These are phyloP conservation scores for Pichia scutulata DNA, from an alignment of 805 yeast species.

Conservation along the genomic window DNA sequence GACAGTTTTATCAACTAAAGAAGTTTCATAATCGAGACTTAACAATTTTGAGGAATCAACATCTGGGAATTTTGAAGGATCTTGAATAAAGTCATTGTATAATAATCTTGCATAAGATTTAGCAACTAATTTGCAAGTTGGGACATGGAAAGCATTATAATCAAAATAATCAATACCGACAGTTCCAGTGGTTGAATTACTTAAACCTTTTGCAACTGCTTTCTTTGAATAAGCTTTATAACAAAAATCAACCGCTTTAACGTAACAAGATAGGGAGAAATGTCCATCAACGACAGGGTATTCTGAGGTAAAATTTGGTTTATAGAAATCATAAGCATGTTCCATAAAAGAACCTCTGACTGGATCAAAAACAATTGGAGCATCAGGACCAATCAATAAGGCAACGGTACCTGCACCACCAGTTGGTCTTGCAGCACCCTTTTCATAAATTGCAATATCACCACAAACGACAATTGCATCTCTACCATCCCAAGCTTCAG, in stretches of 20 bases:
- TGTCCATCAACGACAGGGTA: constrained; percentile 98
- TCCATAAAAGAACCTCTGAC: constrained; percentile 91
- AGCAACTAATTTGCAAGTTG: constrained; percentile 90
- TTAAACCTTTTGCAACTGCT: constrained; percentile 46
- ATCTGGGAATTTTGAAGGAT: constrained; percentile 55
- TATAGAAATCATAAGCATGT: constrained; percentile 96
- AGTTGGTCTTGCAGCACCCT: constrained; percentile 98
- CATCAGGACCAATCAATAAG: constrained; percentile 91
- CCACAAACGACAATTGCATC: constrained; percentile 96
- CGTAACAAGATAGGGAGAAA: constrained; percentile 88
- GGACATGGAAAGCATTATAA: constrained; percentile 95
- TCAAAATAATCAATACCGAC: constrained; percentile 75
- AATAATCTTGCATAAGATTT: constrained; percentile 89
- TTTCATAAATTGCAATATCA: constrained; percentile 94
- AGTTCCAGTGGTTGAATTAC: constrained; percentile 36
- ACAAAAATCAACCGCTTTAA: constrained; percentile 83
- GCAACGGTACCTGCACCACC: constrained; percentile 99
- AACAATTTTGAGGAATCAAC: constrained; percentile 43
- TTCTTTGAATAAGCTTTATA: constrained; percentile 77
- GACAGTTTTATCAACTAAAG: constrained; percentile 68
- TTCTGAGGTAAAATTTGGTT: constrained; percentile 94
- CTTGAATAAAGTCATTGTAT: constrained; percentile 76
- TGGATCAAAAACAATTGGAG: constrained; percentile 88
- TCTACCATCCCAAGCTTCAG: constrained; percentile 96
- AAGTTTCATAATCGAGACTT: constrained; percentile 59